Conservation (phyloP, 2,329 filamentous ascomycete genomes). For the Diaporthe ampelina region DNA sequence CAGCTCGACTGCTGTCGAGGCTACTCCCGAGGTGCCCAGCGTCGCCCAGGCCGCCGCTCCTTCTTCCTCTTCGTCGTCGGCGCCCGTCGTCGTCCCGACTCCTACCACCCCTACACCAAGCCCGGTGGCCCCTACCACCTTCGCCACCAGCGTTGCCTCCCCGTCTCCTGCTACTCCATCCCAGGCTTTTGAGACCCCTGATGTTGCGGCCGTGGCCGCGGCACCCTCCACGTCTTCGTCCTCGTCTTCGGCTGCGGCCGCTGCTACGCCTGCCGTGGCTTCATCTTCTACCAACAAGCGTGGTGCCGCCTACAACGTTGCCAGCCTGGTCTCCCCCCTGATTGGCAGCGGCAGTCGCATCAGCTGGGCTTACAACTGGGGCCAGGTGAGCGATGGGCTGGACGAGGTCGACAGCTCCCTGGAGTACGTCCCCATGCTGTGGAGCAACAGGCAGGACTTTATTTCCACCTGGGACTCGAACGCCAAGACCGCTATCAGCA, state of each 20-base stretch:
- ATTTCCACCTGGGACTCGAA: constrained; percentile 64
- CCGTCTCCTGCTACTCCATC: constrained; percentile 40
- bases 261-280: constrained; percentile 40
- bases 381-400: constrained; percentile 57
- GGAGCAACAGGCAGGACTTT: constrained; percentile 63
- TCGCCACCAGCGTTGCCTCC: constrained; percentile 35
- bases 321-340: constrained; percentile 66
- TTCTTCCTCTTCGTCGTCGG: not conserved
- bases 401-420: constrained; percentile 52
- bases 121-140: constrained; percentile 33
- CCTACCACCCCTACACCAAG: constrained; percentile 39
- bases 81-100: constrained; percentile 36
- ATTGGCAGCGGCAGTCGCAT: constrained; percentile 56
- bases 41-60: not conserved
- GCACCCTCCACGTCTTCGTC: constrained; percentile 30
- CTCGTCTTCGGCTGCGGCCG: constrained; percentile 43
- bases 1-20: constrained; percentile 19
- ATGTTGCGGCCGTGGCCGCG: constrained; percentile 17
- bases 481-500: constrained; percentile 64
- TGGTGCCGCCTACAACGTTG: constrained; percentile 77
- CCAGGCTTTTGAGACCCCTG: constrained; percentile 26
- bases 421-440: constrained; percentile 78
- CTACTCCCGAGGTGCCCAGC: constrained; percentile 10
- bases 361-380: constrained; percentile 81
- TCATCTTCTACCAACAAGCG: constrained; percentile 65